A percentile compares a stretch with the other conserved stretches of the same genome.
phyloP scores from a whole-genome alignment of 2,329 filamentous ascomycete genomes.

The Davidsoniella virescens region DNA sequence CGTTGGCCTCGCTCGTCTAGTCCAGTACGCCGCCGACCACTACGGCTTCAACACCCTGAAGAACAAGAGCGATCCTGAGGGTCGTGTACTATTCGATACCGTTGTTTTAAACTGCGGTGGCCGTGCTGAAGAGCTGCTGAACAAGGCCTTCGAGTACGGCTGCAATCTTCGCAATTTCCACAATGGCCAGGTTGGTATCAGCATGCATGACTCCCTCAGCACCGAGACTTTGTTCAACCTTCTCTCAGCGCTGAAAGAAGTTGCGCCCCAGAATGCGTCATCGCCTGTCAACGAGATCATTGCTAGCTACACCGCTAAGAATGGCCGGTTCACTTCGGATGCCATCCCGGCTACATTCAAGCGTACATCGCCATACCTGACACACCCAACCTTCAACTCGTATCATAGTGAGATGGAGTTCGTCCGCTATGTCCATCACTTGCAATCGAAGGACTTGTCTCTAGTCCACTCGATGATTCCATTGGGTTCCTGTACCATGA shows the following conservation, averaged over 20 bases:
- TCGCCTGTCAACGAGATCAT: slow-evolving; percentile 12
- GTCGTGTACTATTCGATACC: slow-evolving; percentile 60
- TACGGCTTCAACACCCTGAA: slow-evolving; percentile 48
- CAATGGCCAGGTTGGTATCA: slow-evolving; percentile 21
- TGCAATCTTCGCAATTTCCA: slow-evolving; percentile 18
- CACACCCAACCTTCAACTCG: slow-evolving; percentile 85
- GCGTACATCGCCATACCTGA: slow-evolving; percentile 61
- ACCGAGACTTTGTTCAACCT: slow-evolving; percentile 34
- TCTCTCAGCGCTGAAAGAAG: slow-evolving; percentile 16
- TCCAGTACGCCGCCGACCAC: slow-evolving; percentile 47
- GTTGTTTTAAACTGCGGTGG: slow-evolving; percentile 44
- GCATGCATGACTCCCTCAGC: slow-evolving; percentile 17
- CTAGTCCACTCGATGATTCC: slow-evolving; percentile 96
- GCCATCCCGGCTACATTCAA: slow-evolving; percentile 42
- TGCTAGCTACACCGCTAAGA: slow-evolving; percentile 15
- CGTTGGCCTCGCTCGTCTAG: slow-evolving; percentile 51
- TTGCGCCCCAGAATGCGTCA: slow-evolving; percentile 18
- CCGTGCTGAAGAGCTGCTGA: slow-evolving; percentile 19
- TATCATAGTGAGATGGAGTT: slow-evolving; percentile 93
- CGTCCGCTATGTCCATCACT: slow-evolving; percentile 79
- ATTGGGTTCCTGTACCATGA: slow-evolving; percentile 95
- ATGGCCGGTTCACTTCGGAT: slow-evolving; percentile 9
- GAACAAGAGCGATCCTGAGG: slow-evolving; percentile 37
- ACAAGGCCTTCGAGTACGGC: slow-evolving; percentile 7
- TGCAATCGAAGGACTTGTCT: slow-evolving; percentile 88